Conservation (phyloP, 1,284 basidiomycete genomes). For the Heterobasidion irregulare region DNA sequence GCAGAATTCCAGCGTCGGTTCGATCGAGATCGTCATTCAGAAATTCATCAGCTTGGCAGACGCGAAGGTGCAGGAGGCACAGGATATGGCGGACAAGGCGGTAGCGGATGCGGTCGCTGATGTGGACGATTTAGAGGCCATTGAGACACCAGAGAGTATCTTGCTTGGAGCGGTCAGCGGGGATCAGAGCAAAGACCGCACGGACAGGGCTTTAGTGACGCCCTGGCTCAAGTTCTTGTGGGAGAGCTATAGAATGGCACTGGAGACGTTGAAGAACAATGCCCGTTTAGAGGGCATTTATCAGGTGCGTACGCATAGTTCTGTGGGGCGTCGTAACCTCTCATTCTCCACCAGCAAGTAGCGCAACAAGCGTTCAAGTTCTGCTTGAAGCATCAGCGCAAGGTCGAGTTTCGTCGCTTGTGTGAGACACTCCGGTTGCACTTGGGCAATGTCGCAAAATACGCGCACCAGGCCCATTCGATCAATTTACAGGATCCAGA, state of each 20-base stretch:
- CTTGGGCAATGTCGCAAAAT: constrained; percentile 92
- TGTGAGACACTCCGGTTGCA: constrained; percentile 97
- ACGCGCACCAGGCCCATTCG: constrained; percentile 91
- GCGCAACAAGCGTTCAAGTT: constrained; percentile 97
- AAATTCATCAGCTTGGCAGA: constrained; percentile 87
- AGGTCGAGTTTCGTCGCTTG: constrained; percentile 95
- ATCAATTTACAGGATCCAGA: constrained; percentile 98
- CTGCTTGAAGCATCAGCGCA: constrained; percentile 89
- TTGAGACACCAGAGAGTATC: constrained; percentile 89
- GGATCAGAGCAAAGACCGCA: constrained; percentile 91
- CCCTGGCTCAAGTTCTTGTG: constrained; percentile 98
- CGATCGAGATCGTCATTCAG: constrained; percentile 90
- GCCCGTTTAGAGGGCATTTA: constrained; percentile 91
- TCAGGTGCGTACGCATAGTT: constrained; percentile 53
- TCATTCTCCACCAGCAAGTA: constrained; percentile 56
- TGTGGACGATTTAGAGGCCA: constrained; percentile 86
- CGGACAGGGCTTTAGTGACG: constrained; percentile 91
- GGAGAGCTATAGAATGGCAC: constrained; percentile 95
- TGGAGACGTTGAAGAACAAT: constrained; percentile 98
- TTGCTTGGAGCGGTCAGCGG: constrained; percentile 83
- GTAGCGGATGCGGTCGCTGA: constrained; percentile 55
- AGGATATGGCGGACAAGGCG: constrained; percentile 72
- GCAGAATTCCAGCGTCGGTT: constrained; percentile 86
- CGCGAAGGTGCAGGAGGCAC: constrained; percentile 80
- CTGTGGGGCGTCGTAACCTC: background rate